Evolutionary conservation across 257 asterid species (phyloP), one percentile per base, ranked within the genome.

Genomic region (Forsythia viridissima): DNA sequence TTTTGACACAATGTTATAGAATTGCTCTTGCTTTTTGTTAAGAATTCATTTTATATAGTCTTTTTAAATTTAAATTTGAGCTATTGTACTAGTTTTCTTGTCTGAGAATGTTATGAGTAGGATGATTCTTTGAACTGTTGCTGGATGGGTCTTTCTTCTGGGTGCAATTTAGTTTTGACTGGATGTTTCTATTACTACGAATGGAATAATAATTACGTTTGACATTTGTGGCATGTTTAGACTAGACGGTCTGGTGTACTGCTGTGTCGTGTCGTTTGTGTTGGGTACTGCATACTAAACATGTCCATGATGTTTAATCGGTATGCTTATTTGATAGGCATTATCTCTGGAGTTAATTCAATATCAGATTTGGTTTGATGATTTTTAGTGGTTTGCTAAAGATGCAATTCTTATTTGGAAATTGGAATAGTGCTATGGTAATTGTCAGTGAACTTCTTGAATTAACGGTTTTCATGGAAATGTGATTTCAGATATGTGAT

Each of bases 401-500:
- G 34, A 30, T 30, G 34, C 34, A 30, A 30, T 30, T 30, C 34
- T 30, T 30, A 30, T 30, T 30, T 30, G 34, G 34, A 30, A 30
- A 1, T 30, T 30, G 34, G 34, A 30, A 30, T 30, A 30, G 34
- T 1, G 2, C 34, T 30, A 30, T 30, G 34, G 34, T 30, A 30
- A 30, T 30, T 30, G 34, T 30, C 1, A 30, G 34, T 30, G 34
- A 30, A 30, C 2, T 30, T 30, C 34, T 30, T 30, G 34, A 30
- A 30, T 30, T 30, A 30, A 30, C 34, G 2, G 1, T 1, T 30
- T 30, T 30, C 2, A 30, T 30, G 34, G 34, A 30, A 30, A 30
- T 30, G n/a, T 4, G 57, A 48, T 70, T 41, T 43, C 3, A 76
- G 67, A 8, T 59, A 65, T 63, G 57, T 80, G 75, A 80, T 46